phyloP scores from a whole-genome alignment of 2,329 filamentous ascomycete species.

The Cercospora citrullina region DNA sequence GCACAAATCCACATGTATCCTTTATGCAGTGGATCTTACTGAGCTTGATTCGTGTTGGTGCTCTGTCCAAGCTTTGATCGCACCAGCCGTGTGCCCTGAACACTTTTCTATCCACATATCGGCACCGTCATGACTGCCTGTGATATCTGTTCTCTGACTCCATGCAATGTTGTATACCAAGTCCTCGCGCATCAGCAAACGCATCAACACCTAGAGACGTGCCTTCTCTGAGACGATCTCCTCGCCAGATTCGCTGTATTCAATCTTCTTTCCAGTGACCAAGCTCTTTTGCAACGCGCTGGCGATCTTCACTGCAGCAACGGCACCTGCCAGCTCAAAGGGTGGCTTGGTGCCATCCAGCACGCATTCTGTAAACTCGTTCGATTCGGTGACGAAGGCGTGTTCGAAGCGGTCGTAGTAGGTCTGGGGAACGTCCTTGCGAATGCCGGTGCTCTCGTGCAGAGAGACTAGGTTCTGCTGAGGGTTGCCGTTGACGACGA shows the following conservation, averaged over 20 bases:
- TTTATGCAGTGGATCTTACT: not conserved
- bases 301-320: slow-evolving; percentile 62
- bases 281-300: slow-evolving; percentile 50
- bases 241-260: slow-evolving; percentile 55
- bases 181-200: not conserved
- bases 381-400: slow-evolving; percentile 64
- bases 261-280: slow-evolving; percentile 48
- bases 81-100: not conserved
- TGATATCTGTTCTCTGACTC: not conserved
- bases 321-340: slow-evolving; percentile 58
- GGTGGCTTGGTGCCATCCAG: slow-evolving; percentile 58
- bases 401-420: slow-evolving; percentile 65
- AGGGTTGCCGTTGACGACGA: slow-evolving; percentile 62
- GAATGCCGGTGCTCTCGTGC: slow-evolving; percentile 55
- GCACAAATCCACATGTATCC: not conserved
- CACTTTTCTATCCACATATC: not conserved
- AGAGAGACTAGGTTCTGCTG: slow-evolving; percentile 56
- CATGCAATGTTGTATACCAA: not conserved
- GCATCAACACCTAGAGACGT: slow-evolving; percentile 13
- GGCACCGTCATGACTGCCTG: not conserved
- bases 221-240: slow-evolving; percentile 27
- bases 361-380: slow-evolving; percentile 62
- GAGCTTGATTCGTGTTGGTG: not conserved
- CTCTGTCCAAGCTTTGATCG: not conserved
- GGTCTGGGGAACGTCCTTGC: slow-evolving; percentile 60